These are phyloP conservation scores for Aaosphaeria arxii DNA, from an alignment of 2,329 filamentous ascomycete species.

Conservation along the genomic window DNA sequence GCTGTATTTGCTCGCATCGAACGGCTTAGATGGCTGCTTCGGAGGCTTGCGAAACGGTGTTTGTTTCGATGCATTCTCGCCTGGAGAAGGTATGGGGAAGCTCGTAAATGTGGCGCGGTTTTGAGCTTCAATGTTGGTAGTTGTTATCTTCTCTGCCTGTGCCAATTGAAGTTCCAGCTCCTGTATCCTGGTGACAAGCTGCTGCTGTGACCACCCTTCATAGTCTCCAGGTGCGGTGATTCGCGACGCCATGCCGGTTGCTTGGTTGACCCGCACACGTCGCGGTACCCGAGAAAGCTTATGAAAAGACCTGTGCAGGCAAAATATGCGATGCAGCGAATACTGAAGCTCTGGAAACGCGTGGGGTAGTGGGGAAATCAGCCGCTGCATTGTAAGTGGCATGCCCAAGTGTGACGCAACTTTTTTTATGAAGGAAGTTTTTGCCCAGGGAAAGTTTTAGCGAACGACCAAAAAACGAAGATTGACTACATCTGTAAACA, in stretches of 20 bases:
- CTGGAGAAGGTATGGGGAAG: slow-evolving; percentile 1
- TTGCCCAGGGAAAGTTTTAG: too few species aligned
- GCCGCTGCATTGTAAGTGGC: slow-evolving; percentile 23
- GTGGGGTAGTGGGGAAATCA: slow-evolving; percentile 17
- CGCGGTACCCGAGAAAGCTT: slow-evolving; percentile 30
- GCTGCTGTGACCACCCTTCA: slow-evolving; percentile 30
- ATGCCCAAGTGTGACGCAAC: slow-evolving; percentile 10
- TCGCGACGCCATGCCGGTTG: slow-evolving; percentile 6
- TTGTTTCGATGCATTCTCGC: background rate
- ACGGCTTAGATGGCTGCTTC: slow-evolving; percentile 46
- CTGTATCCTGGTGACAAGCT: slow-evolving; percentile 31
- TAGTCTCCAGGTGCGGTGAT: slow-evolving; percentile 22
- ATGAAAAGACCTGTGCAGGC: slow-evolving; percentile 25
- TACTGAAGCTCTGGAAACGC: slow-evolving; percentile 24
- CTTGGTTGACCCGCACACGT: slow-evolving; percentile 15
- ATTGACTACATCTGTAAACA: too few species aligned
- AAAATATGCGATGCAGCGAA: slow-evolving; percentile 26
- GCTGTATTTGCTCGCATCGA: slow-evolving; percentile 78
- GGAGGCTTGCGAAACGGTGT: slow-evolving; percentile 22
- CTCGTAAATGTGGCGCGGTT: slow-evolving; percentile 2
- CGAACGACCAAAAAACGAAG: too few species aligned
- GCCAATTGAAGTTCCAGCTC: slow-evolving; percentile 24
- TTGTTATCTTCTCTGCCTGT: background rate
- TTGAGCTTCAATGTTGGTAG: slow-evolving; percentile 1
- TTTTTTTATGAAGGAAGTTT: slow-evolving; percentile 12